These are phyloP conservation scores for Aschersonia sp. DNA, from an alignment of 2,329 filamentous ascomycete species.

Conservation along the genomic window DNA sequence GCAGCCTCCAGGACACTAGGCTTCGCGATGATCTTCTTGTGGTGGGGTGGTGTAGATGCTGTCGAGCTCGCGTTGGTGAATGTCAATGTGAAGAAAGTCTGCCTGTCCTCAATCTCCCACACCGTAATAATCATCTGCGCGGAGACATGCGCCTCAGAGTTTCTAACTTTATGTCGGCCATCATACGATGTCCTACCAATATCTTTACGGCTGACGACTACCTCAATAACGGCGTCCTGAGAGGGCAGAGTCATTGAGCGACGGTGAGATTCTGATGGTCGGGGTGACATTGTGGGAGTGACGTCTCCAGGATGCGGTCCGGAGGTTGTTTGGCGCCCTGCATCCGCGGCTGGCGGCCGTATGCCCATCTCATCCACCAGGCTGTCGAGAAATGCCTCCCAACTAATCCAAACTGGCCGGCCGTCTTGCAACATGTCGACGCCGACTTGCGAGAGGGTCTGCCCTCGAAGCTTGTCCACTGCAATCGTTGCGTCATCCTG, in stretches of 20 bases:
- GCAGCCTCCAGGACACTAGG: constrained; percentile 28
- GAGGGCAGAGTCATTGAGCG: constrained; percentile 14
- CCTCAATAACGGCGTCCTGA: constrained; percentile 52
- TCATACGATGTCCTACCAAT: constrained; percentile 24
- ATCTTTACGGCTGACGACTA: constrained; percentile 43
- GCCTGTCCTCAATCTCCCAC: constrained; percentile 53
- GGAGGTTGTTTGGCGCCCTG: constrained; percentile 7
- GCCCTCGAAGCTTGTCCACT: constrained; percentile 47
- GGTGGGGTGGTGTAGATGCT: constrained; percentile 14
- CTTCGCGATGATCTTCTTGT: constrained; percentile 23
- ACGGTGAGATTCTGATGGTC: constrained; percentile 16
- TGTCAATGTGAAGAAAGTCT: constrained; percentile 59
- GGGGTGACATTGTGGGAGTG: constrained; percentile 18
- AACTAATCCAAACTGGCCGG: constrained; percentile 40
- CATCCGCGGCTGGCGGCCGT: constrained; percentile 11
- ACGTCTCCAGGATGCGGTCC: constrained; percentile 18
- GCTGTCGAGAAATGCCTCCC: constrained; percentile 43
- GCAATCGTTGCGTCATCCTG: constrained; percentile 28
- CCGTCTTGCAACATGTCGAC: constrained; percentile 61
- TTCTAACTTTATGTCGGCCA: constrained; percentile 18
- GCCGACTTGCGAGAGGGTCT: constrained; percentile 54
- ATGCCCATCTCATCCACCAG: constrained; percentile 28
- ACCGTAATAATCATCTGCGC: constrained; percentile 67
- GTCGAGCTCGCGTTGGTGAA: constrained; percentile 48
- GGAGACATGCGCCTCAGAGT: constrained; percentile 29